These are phyloP conservation scores for Tricholoma furcatifolium DNA, from an alignment of 768 basidiomycete species.

Conservation along the genomic window DNA sequence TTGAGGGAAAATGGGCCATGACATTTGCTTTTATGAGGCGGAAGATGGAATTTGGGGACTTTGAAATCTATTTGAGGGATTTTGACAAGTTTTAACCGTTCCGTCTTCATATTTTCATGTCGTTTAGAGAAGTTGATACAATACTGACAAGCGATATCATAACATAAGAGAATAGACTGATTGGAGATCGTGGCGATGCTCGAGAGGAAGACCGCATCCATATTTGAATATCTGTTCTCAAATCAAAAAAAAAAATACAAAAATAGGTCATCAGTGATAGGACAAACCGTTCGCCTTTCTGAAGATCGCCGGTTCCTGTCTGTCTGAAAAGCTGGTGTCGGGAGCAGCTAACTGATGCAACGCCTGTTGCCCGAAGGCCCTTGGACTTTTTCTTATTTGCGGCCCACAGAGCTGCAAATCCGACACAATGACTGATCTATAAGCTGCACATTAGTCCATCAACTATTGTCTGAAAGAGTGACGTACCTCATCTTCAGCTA, in stretches of 20 bases:
- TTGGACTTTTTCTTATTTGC: conserved; percentile 11
- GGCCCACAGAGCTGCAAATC: conserved; percentile 7
- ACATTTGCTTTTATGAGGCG: no score
- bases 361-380: no score
- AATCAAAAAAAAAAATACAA: no score
- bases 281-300: no score
- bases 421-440: conserved; percentile 13
- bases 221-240: conserved; percentile 16
- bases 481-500: conserved; percentile 11
- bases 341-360: conserved; percentile 20
- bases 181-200: conserved; percentile 11
- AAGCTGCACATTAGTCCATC: no score
- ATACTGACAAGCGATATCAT: conserved; percentile 31
- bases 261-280: no score
- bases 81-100: background rate
- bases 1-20: conserved; percentile 24
- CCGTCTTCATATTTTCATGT: background rate
- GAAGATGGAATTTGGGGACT: no score
- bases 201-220: conserved; percentile 28
- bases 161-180: conserved; percentile 11
- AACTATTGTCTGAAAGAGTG: background rate
- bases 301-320: conserved; percentile 4
- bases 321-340: conserved; percentile 16
- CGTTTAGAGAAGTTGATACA: conserved; percentile 17
- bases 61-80: conserved; percentile 18